These are phyloP conservation scores for Talaromyces sp. DNA, from an alignment of 2,329 filamentous ascomycete species.

Conservation along the genomic window DNA sequence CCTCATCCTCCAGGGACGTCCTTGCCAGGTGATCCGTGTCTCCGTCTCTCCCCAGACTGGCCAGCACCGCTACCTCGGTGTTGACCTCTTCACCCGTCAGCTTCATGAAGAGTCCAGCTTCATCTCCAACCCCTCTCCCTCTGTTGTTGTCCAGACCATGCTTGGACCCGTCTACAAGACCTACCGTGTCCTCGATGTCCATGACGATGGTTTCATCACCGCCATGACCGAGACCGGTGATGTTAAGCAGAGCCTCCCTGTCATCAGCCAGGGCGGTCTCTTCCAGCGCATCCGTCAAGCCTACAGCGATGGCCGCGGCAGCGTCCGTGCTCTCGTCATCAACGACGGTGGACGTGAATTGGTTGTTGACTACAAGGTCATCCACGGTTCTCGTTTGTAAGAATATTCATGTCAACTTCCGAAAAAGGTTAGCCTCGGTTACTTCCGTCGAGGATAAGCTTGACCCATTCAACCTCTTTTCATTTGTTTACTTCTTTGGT, in stretches of 20 bases:
- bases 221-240: conserved; percentile 99
- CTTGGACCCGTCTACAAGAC: conserved; percentile 99
- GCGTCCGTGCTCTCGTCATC: conserved; percentile 92
- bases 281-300: conserved; percentile 74
- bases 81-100: conserved; percentile 99
- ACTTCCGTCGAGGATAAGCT: not conserved
- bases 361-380: conserved; percentile 97
- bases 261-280: conserved; percentile 93
- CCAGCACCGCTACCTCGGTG: conserved; percentile 99
- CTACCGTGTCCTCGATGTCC: conserved; percentile 98
- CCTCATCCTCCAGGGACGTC: conserved; percentile 96
- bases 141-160: conserved; percentile 99
- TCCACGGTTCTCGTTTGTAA: conserved; percentile 59
- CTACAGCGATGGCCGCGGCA: conserved; percentile 89
- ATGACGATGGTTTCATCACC: conserved; percentile 75
- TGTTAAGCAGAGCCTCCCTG: conserved; percentile 90
- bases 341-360: conserved; percentile 90
- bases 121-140: conserved; percentile 93
- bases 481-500: conserved; percentile 2
- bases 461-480: not conserved
- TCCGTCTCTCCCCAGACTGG: conserved; percentile 95
- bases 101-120: conserved; percentile 98
- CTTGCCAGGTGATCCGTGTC: conserved; percentile 99
- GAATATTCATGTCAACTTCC: conserved; percentile 4
- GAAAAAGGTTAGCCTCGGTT: conserved; percentile 17